Conservation (phyloP, 208 protist genomes). For the Phytomonas sp. region DNA sequence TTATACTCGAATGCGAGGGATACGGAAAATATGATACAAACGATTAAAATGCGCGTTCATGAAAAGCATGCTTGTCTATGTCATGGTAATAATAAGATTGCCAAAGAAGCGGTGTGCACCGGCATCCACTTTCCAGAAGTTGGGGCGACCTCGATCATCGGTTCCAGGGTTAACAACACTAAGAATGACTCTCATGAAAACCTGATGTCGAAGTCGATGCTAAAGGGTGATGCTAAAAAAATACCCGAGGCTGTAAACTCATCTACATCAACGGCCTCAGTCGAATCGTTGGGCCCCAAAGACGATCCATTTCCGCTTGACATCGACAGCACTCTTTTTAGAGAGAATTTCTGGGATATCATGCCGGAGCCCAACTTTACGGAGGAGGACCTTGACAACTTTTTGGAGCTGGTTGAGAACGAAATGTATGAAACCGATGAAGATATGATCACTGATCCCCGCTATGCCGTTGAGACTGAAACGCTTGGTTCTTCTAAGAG, state of each 20-base stretch:
- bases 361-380: constrained; percentile 60
- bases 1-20: constrained; percentile 57
- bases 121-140: neutral
- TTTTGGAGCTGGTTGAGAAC: constrained; percentile 50
- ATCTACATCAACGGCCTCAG: neutral
- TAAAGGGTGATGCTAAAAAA: neutral
- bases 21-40: constrained; percentile 22
- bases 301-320: constrained; percentile 4
- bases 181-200: neutral
- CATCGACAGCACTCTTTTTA: constrained; percentile 8
- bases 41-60: neutral
- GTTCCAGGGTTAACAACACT: neutral
- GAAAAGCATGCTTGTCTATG: neutral
- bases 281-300: neutral
- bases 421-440: constrained; percentile 48
- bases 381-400: constrained; percentile 63
- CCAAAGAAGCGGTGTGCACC: neutral
- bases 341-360: constrained; percentile 34
- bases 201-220: neutral
- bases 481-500: neutral
- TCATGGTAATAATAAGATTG: neutral
- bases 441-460: constrained; percentile 36
- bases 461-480: constrained; percentile 9
- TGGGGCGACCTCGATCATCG: neutral
- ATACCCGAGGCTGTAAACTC: neutral